These are phyloP conservation scores for Thelonectria blattea DNA, from an alignment of 2,329 filamentous ascomycete genomes.

Conservation along the genomic window DNA sequence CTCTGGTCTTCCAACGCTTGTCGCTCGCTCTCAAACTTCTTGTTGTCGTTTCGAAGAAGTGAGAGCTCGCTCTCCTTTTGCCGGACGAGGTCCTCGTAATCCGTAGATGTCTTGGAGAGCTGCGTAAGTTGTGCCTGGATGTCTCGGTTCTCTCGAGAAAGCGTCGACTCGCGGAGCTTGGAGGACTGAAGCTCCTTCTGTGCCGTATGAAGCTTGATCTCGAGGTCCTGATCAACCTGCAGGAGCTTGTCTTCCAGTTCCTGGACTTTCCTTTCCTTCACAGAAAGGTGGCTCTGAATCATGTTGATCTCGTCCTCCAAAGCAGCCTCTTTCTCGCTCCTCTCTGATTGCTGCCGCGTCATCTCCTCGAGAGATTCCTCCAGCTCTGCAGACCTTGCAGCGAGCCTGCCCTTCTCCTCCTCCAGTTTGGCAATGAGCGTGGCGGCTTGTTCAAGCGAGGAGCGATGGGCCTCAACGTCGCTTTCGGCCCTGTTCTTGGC, in stretches of 20 bases:
- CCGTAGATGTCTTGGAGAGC: slow-evolving; percentile 87
- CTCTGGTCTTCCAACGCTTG: slow-evolving; percentile 81
- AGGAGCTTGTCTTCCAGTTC: slow-evolving; percentile 86
- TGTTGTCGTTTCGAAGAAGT: slow-evolving; percentile 83
- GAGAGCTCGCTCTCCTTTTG: slow-evolving; percentile 93
- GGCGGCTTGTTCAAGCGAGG: slow-evolving; percentile 90
- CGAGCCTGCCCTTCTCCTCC: slow-evolving; percentile 80
- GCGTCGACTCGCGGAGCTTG: slow-evolving; percentile 76
- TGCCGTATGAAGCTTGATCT: slow-evolving; percentile 79
- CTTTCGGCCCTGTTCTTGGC: slow-evolving; percentile 90
- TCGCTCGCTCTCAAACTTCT: slow-evolving; percentile 81
- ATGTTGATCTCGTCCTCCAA: slow-evolving; percentile 87
- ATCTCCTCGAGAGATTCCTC: slow-evolving; percentile 75
- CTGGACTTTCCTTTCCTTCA: slow-evolving; percentile 89
- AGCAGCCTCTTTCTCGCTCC: slow-evolving; percentile 76
- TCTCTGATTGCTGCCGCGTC: slow-evolving; percentile 72
- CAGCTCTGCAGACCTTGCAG: slow-evolving; percentile 69
- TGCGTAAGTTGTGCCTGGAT: slow-evolving; percentile 86
- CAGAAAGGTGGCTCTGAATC: slow-evolving; percentile 84
- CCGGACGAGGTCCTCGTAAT: slow-evolving; percentile 91
- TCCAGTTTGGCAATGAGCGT: slow-evolving; percentile 86
- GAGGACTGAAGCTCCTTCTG: slow-evolving; percentile 80
- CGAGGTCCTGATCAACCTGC: slow-evolving; percentile 85
- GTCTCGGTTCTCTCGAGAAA: slow-evolving; percentile 80
- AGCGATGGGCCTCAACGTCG: slow-evolving; percentile 77